Conservation (phyloP, 2,329 filamentous ascomycete genomes). For the Penicillium janthinellum region DNA sequence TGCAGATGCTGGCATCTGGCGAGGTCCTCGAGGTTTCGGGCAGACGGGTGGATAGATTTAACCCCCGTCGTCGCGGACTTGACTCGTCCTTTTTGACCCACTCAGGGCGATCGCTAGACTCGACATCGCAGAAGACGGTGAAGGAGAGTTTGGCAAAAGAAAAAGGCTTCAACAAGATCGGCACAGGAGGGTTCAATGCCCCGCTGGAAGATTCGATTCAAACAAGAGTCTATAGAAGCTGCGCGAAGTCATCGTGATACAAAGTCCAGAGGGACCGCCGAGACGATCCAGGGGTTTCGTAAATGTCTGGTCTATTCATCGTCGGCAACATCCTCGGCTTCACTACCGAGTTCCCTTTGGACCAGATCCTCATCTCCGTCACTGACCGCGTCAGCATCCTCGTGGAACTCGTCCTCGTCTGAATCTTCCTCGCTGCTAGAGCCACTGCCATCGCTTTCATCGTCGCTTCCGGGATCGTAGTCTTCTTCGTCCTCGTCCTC, state of each 20-base stretch:
- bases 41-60: neutral
- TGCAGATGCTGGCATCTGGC: slow-evolving; percentile 4
- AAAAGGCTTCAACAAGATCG: neutral
- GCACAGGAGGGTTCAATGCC: neutral
- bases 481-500: slow-evolving; percentile 54
- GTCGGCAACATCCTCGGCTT: slow-evolving; percentile 45
- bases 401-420: slow-evolving; percentile 32
- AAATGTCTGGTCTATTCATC: slow-evolving; percentile 27
- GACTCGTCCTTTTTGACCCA: slow-evolving; percentile 27
- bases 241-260: neutral
- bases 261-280: neutral
- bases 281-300: neutral
- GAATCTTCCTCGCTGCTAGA: slow-evolving; percentile 47
- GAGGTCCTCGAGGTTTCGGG: neutral
- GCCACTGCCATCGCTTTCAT: slow-evolving; percentile 51
- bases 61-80: slow-evolving; percentile 11
- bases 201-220: neutral
- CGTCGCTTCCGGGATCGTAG: slow-evolving; percentile 54
- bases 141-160: neutral
- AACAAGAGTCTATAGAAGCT: neutral
- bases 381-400: slow-evolving; percentile 31
- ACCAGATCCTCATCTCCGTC: slow-evolving; percentile 41
- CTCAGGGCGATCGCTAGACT: slow-evolving; percentile 8
- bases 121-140: slow-evolving; percentile 5
- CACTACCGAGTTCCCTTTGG: slow-evolving; percentile 47